These are phyloP conservation scores for Talaromyces sp. DNA, from an alignment of 2,329 filamentous ascomycete genomes.

Conservation along the genomic window DNA sequence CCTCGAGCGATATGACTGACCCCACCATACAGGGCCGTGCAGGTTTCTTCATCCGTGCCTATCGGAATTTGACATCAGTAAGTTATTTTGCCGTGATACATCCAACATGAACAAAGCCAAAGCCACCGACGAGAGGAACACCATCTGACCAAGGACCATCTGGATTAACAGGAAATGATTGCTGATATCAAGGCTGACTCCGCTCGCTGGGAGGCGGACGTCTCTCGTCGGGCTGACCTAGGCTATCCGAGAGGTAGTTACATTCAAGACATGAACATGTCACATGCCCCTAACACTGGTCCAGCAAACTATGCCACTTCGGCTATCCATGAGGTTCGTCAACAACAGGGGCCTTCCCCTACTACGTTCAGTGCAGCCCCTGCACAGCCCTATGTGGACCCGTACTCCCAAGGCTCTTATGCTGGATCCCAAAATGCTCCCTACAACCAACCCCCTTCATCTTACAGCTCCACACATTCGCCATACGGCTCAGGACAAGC, in stretches of 20 bases:
- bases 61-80: conserved; percentile 77
- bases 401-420: conserved; percentile 38
- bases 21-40: conserved; percentile 59
- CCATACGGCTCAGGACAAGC: conserved; percentile 38
- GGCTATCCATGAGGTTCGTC: conserved; percentile 42
- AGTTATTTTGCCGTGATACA: conserved; percentile 34
- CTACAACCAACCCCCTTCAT: conserved; percentile 34
- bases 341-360: conserved; percentile 39
- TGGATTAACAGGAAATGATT: conserved; percentile 54
- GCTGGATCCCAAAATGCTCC: conserved; percentile 35
- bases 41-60: conserved; percentile 78
- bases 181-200: conserved; percentile 58
- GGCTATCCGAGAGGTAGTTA: conserved; percentile 48
- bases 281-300: conserved; percentile 42
- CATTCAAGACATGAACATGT: conserved; percentile 40
- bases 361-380: conserved; percentile 40
- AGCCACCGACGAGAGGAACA: conserved; percentile 10
- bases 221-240: conserved; percentile 42
- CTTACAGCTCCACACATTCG: conserved; percentile 39
- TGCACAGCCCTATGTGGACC: conserved; percentile 38
- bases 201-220: conserved; percentile 53
- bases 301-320: conserved; percentile 41
- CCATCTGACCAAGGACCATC: conserved; percentile 26
- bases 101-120: background rate
- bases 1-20: conserved; percentile 30